Evolutionary conservation across 2,329 filamentous ascomycete species (phyloP).

Genomic region (Penicillium digitatum): DNA sequence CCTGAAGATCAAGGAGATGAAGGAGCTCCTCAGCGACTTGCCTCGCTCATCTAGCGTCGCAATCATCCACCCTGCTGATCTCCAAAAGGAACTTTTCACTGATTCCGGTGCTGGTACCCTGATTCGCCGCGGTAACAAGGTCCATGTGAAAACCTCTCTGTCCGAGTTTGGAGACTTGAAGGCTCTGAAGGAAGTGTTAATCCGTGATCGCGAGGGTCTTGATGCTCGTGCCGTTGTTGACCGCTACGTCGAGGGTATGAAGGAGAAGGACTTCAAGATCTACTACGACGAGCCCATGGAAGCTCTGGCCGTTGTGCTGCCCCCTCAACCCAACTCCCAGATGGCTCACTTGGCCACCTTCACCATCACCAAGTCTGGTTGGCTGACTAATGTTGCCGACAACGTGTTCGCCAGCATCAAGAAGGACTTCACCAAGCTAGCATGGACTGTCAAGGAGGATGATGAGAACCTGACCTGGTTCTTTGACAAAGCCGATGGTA

Average conservation of each 20-base stretch:
- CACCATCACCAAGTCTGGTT: constrained; percentile 88
- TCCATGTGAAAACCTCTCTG: constrained; percentile 68
- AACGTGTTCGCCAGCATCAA: constrained; percentile 92
- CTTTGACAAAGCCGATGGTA: constrained; percentile 94
- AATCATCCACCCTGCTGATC: constrained; percentile 92
- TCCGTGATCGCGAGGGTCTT: constrained; percentile 75
- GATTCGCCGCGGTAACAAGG: constrained; percentile 86
- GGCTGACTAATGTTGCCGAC: constrained; percentile 90
- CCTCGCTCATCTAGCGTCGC: constrained; percentile 91
- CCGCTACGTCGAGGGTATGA: constrained; percentile 75
- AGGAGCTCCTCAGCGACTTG: constrained; percentile 82
- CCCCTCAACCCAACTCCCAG: constrained; percentile 60
- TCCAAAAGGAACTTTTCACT: constrained; percentile 96
- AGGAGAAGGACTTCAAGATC: constrained; percentile 75
- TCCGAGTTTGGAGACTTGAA: constrained; percentile 71
- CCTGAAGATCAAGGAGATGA: constrained; percentile 96
- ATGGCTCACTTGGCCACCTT: constrained; percentile 84
- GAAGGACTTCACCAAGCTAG: constrained; percentile 85
- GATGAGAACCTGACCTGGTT: constrained; percentile 98
- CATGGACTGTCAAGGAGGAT: constrained; percentile 94
- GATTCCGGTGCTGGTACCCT: constrained; percentile 92
- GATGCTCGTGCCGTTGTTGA: constrained; percentile 82
- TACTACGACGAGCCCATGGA: constrained; percentile 96
- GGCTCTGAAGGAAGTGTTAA: constrained; percentile 74
- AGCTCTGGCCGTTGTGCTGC: constrained; percentile 82